Evolutionary conservation across 2,329 filamentous ascomycete species (phyloP).

Genomic region (Lasiodiplodia gonubiensis): DNA sequence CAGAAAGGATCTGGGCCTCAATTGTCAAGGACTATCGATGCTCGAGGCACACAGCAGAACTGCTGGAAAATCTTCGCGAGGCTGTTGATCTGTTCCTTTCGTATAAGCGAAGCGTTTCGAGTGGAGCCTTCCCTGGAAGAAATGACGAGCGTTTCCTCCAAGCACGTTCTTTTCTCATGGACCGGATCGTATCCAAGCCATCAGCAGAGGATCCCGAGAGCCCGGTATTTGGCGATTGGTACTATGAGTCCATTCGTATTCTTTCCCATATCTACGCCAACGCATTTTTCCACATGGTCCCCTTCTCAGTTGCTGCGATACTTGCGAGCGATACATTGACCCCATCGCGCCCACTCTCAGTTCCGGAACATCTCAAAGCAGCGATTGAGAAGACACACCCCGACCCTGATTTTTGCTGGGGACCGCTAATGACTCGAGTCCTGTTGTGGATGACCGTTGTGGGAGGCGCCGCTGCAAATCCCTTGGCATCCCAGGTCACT

Average conservation of each 20-base stretch:
- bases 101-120: neutral
- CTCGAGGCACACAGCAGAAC: slow-evolving; percentile 12
- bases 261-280: slow-evolving; percentile 19
- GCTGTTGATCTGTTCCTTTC: slow-evolving; percentile 1
- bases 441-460: slow-evolving; percentile 8
- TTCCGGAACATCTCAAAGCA: slow-evolving; percentile 2
- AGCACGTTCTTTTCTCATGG: slow-evolving; percentile 1
- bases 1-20: slow-evolving; percentile 8
- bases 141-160: neutral
- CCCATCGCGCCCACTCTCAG: neutral
- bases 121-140: neutral
- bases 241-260: slow-evolving; percentile 9
- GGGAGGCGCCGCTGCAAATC: slow-evolving; percentile 13
- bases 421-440: slow-evolving; percentile 17
- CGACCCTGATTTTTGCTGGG: slow-evolving; percentile 9
- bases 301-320: slow-evolving; percentile 15
- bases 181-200: neutral
- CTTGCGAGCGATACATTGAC: slow-evolving; percentile 1
- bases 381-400: slow-evolving; percentile 19
- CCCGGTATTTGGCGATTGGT: slow-evolving; percentile 15
- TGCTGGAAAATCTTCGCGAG: neutral
- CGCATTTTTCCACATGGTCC: slow-evolving; percentile 6
- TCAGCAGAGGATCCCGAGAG: slow-evolving; percentile 16
- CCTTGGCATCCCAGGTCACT: neutral
- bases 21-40: slow-evolving; percentile 18